Percentiles rank a stretch among this genome's conserved stretches.
Evolutionary conservation across 129 eudicot species (phyloP).

Genomic region (Lonicera japonica): DNA sequence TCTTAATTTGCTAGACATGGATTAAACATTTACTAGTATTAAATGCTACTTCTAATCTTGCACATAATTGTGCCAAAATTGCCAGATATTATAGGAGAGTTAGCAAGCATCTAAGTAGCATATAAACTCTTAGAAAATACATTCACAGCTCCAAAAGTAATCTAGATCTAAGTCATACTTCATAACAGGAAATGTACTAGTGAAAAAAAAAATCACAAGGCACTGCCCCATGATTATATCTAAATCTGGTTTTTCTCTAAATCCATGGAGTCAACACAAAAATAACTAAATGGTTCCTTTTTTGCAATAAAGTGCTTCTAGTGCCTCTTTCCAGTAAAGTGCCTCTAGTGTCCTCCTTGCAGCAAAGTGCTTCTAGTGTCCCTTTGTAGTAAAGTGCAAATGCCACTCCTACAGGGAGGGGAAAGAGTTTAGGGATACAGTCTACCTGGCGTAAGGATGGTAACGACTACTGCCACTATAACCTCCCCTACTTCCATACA

Average conservation of each 20-base stretch:
- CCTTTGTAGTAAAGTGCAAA: neutral
- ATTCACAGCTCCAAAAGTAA: neutral
- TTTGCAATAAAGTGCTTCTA: neutral
- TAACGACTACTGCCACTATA: conserved; percentile 74
- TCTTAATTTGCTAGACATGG: too few relatives aligned
- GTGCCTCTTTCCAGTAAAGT: neutral
- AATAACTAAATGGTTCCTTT: neutral
- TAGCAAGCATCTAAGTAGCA: neutral
- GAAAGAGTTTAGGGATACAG: conserved; percentile 1
- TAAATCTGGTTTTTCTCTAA: neutral
- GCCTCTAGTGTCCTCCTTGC: too few relatives aligned
- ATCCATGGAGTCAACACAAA: neutral
- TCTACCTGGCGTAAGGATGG: conserved; percentile 88
- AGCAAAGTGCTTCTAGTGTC: too few relatives aligned
- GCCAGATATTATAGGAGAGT: too few relatives aligned
- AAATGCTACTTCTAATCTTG: too few relatives aligned
- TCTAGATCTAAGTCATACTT: neutral
- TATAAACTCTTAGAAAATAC: neutral
- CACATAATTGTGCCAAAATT: too few relatives aligned
- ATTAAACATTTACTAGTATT: too few relatives aligned
- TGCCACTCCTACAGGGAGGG: conserved; percentile 27
- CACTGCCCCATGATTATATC: neutral
- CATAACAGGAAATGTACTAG: too few relatives aligned
- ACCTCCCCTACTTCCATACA: conserved; percentile 68
- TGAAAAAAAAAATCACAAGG: too few relatives aligned